Conservation (phyloP, 768 basidiomycete genomes). For the Pleurotus sapidus region DNA sequence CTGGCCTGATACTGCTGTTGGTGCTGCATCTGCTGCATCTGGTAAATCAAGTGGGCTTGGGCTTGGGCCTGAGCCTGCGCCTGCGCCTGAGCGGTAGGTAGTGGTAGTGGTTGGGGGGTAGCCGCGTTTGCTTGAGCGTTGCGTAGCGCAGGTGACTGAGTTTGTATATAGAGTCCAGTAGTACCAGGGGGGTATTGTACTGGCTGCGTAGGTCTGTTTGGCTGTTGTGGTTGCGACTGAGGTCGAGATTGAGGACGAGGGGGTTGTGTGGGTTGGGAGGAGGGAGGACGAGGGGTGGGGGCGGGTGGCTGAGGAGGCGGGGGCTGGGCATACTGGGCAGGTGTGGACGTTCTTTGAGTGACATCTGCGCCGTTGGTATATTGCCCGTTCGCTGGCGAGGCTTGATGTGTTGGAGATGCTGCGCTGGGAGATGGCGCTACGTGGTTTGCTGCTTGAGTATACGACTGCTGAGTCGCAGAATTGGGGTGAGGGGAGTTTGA, state of each 20-base stretch:
- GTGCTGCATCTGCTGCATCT: slow-evolving; percentile 11
- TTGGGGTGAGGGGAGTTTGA: slow-evolving; percentile 10
- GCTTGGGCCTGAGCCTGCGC: slow-evolving; percentile 17
- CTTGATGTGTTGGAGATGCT: slow-evolving; percentile 3
- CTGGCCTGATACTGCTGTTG: slow-evolving; percentile 7
- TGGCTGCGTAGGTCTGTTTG: slow-evolving; percentile 12
- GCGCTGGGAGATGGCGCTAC: slow-evolving; percentile 12
- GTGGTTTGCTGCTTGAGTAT: neutral
- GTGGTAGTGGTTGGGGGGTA: slow-evolving; percentile 12
- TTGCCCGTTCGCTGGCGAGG: neutral
- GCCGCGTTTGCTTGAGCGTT: slow-evolving; percentile 5
- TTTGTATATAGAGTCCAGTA: neutral
- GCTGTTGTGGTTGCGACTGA: slow-evolving; percentile 11
- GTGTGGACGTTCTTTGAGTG: neutral
- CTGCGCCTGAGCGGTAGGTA: slow-evolving; percentile 14
- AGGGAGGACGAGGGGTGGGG: slow-evolving; percentile 2
- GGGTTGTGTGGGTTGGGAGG: neutral
- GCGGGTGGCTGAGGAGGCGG: neutral
- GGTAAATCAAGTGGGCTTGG: slow-evolving; percentile 13
- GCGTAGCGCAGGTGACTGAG: neutral
- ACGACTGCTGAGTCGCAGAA: slow-evolving; percentile 8
- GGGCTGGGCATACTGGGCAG: slow-evolving; percentile 4
- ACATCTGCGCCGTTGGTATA: neutral
- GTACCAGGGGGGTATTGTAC: neutral
- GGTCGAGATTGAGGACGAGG: slow-evolving; percentile 9